Conservation (phyloP, 495 filamentous ascomycete genomes). For the Cercophora samala region DNA sequence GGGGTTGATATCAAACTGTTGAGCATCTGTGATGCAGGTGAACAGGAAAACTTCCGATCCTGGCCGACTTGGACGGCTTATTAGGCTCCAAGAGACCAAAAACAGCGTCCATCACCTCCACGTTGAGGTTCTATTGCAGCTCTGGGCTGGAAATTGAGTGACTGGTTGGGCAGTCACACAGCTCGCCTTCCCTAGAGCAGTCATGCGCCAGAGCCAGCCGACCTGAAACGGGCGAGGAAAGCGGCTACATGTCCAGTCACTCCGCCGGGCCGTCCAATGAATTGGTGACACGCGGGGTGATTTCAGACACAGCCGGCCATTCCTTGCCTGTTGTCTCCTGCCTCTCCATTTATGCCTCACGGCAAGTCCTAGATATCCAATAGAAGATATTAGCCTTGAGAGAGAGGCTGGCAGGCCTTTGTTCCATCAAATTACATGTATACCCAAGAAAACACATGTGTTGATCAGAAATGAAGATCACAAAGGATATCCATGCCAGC, state of each 20-base stretch:
- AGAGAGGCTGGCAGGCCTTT: neutral
- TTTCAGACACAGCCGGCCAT: neutral
- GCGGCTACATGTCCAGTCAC: constrained; percentile 24
- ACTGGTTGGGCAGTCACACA: constrained; percentile 37
- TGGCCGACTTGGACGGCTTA: neutral
- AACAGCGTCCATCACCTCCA: too few species aligned
- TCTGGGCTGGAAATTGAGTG: constrained; percentile 7
- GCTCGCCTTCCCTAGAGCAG: constrained; percentile 22
- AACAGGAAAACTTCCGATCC: neutral
- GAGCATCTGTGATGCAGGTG: constrained; percentile 7
- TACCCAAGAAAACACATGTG: constrained; percentile 11
- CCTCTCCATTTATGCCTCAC: neutral
- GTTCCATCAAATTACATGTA: neutral
- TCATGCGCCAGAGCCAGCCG: constrained; percentile 28
- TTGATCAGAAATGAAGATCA: constrained; percentile 11
- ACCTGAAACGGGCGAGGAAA: constrained; percentile 35
- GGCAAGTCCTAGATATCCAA: constrained; percentile 7
- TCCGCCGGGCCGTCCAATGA: constrained; percentile 32
- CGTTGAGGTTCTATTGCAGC: neutral
- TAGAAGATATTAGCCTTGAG: neutral
- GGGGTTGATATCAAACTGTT: neutral
- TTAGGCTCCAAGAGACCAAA: constrained; percentile 22
- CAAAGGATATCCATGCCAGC: too few species aligned
- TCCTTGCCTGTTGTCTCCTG: neutral
- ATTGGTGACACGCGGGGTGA: constrained; percentile 25